These are phyloP conservation scores for Trichoderma cornu-damae DNA, from an alignment of 2,329 filamentous ascomycete species.

Conservation along the genomic window DNA sequence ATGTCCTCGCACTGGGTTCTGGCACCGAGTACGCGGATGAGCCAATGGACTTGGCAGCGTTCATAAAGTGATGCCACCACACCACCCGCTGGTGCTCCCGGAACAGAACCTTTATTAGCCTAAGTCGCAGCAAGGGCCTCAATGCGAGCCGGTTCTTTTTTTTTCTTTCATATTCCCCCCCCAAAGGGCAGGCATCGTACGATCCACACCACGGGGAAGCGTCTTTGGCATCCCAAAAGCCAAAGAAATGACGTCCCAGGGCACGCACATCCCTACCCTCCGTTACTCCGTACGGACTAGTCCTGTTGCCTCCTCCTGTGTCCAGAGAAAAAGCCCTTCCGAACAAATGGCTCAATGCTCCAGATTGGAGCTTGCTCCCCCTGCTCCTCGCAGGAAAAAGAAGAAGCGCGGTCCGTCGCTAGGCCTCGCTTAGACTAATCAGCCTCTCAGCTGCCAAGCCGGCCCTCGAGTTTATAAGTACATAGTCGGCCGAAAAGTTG, in stretches of 20 bases:
- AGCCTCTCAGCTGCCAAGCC: conserved; percentile 1
- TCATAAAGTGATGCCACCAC: conserved; percentile 1
- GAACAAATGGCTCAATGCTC: conserved; percentile 6
- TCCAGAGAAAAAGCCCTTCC: background rate
- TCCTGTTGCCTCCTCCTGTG: background rate
- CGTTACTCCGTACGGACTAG: background rate
- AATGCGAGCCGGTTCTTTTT: background rate
- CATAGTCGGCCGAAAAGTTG: background rate
- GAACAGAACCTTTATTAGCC: conserved; percentile 6
- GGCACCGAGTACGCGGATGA: conserved; percentile 2
- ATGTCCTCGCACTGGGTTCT: background rate
- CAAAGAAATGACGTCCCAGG: background rate
- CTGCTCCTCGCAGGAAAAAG: background rate
- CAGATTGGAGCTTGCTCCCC: background rate
- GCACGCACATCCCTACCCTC: background rate
- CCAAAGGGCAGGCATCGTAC: conserved; percentile 8
- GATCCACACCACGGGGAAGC: background rate
- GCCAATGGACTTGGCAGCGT: conserved; percentile 1
- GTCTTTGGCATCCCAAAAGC: background rate
- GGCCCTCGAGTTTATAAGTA: background rate
- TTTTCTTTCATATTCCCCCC: too few relatives aligned
- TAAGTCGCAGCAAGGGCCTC: background rate
- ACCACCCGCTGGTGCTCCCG: background rate
- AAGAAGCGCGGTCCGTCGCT: background rate
- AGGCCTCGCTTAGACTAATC: background rate